Evolutionary conservation across 2,329 filamentous ascomycete species (phyloP), one percentile per base, ranked within the genome.

Genomic region (Dactylellina sp.): DNA sequence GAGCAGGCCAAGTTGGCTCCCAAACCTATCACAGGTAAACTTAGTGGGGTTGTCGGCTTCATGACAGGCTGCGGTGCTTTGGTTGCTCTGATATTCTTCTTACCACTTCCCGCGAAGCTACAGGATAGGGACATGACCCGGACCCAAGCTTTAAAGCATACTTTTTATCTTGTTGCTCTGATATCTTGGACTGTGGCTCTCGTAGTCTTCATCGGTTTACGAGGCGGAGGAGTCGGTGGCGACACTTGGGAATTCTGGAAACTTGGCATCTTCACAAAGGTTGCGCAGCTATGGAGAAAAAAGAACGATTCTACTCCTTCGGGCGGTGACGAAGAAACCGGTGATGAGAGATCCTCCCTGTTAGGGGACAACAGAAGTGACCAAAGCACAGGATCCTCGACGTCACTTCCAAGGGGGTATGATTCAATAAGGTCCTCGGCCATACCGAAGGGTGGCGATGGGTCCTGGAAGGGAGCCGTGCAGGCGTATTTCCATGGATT

Each of bases 41-140:
- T 99, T 24, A 94, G 95, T 14, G 95, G 95, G 0, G 88, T 93
- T 56, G 95, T 99, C 3, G 95, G 95, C 2, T 84, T 97, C 70
- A 96, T 96, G 80, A 97, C 95, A 6, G 95, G 95, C 22, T 92
- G 91, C 78, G 95, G 95, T 72, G 95, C 95, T 12, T 85, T 99
- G 3, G 85, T 99, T 2, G 93, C 95, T 9, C 84, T 99, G 28
- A 82, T 84, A 0, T 79, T 95, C 35, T 98, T 99, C 79, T 85
- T 99, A 12, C 95, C 94, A 4, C 85, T 99, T 16, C 95, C 95
- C 0, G 90, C 92, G 1, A 86, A 86, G 35, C 96, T 98, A 24
- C 87, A 89, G 78, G 84, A 89, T 25, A 84, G 88, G 42, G 91
- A 90, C n/a, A 84, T 90, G 7, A 90, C 89, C 0, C 89, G 90